Conservation (phyloP, 306 rosid species). For the Leucaena leucocephala region DNA sequence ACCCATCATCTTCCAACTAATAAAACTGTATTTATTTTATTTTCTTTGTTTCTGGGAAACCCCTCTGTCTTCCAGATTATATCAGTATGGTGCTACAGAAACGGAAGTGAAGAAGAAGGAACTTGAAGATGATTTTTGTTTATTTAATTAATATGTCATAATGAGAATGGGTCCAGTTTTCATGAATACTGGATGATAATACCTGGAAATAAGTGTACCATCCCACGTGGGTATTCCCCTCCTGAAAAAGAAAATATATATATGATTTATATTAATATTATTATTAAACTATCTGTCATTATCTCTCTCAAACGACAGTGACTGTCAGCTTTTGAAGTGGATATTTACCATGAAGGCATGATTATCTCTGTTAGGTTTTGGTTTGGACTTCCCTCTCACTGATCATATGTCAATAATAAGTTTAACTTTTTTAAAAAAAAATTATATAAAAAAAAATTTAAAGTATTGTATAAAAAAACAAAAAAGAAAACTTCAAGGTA, state of each 20-base stretch:
- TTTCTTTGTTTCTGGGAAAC: background rate
- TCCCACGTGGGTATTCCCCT: background rate
- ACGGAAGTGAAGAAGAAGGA: background rate
- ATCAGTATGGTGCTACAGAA: background rate
- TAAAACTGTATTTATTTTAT: background rate
- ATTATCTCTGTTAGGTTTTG: background rate
- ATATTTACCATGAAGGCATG: background rate
- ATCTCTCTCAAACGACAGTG: background rate
- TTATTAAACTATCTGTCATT: background rate
- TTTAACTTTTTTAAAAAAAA: too few species aligned
- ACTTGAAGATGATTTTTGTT: background rate
- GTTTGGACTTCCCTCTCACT: background rate
- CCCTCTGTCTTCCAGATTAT: background rate
- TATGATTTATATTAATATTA: background rate
- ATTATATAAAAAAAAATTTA: too few species aligned
- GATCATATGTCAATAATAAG: too few species aligned
- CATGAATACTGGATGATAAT: background rate
- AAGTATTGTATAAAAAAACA: too few species aligned
- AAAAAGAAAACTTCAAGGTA: background rate
- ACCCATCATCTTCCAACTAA: background rate
- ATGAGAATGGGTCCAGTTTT: slow-evolving; percentile 10
- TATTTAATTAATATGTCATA: background rate
- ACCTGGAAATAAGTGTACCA: background rate
- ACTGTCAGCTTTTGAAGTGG: background rate
- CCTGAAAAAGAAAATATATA: too few species aligned